Evolutionary conservation across 2,329 filamentous ascomycete species (phyloP).

Genomic region (Cladophialophora immunda): DNA sequence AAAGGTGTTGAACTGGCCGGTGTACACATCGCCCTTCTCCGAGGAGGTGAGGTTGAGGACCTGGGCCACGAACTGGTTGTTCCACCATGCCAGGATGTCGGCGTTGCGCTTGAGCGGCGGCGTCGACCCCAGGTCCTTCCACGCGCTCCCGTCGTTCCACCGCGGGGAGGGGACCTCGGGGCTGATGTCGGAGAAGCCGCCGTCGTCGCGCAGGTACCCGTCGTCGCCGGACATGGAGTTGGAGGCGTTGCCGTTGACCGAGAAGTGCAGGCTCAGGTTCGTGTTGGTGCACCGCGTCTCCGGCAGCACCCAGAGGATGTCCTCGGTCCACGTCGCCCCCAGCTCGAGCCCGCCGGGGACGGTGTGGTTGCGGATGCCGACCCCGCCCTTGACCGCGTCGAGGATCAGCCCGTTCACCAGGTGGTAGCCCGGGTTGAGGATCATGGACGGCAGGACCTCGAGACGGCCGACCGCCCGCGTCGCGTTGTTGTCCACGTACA

Average conservation of each 20-base stretch:
- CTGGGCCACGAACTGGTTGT: slow-evolving; percentile 12
- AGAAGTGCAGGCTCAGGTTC: slow-evolving; percentile 43
- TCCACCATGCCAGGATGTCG: slow-evolving; percentile 12
- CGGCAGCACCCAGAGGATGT: slow-evolving; percentile 58
- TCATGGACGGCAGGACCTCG: slow-evolving; percentile 36
- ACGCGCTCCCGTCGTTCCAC: not conserved
- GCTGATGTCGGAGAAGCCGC: slow-evolving; percentile 6
- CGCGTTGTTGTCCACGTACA: slow-evolving; percentile 34
- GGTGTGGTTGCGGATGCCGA: slow-evolving; percentile 59
- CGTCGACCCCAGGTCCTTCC: not conserved
- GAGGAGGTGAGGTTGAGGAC: slow-evolving; percentile 1
- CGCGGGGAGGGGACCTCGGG: not conserved
- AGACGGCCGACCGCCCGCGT: not conserved
- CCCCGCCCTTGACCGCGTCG: slow-evolving; percentile 51
- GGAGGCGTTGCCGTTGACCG: slow-evolving; percentile 41
- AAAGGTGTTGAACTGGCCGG: slow-evolving; percentile 6
- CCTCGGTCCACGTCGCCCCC: slow-evolving; percentile 56
- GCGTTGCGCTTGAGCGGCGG: slow-evolving; percentile 8
- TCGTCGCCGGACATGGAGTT: slow-evolving; percentile 6
- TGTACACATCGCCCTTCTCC: not conserved
- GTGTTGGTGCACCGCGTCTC: slow-evolving; percentile 56
- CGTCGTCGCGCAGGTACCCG: slow-evolving; percentile 8
- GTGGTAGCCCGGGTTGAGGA: slow-evolving; percentile 39
- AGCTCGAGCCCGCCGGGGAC: slow-evolving; percentile 44
- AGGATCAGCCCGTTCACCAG: slow-evolving; percentile 50